These are phyloP conservation scores for Cardamine occulta DNA, from an alignment of 345 rosid genomes.

Conservation along the genomic window DNA sequence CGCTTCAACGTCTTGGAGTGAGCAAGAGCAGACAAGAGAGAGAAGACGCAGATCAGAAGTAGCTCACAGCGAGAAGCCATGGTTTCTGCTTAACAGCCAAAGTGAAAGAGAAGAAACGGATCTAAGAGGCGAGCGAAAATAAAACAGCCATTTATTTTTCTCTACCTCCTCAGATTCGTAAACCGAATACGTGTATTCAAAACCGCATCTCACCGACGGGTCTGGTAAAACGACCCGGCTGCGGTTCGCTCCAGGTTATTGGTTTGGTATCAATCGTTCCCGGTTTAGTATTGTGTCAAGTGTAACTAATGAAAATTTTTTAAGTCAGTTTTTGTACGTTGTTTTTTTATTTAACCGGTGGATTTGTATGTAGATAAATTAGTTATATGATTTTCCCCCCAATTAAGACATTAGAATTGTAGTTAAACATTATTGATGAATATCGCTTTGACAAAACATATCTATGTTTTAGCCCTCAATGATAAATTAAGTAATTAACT, in stretches of 20 bases:
- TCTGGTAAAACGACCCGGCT: slow-evolving; percentile 26
- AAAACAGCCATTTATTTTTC: not conserved
- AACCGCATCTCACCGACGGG: slow-evolving; percentile 41
- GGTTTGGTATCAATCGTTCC: not conserved
- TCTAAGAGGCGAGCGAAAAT: slow-evolving; percentile 32
- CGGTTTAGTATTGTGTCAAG: not conserved
- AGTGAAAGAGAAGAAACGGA: slow-evolving; percentile 14
- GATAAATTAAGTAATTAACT: too few relatives aligned
- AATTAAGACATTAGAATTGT: not conserved
- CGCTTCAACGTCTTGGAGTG: slow-evolving; percentile 45
- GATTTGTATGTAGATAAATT: not conserved
- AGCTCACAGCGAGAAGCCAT: slow-evolving; percentile 43
- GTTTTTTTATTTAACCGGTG: not conserved
- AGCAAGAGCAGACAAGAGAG: slow-evolving; percentile 23
- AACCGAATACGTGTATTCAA: slow-evolving; percentile 29
- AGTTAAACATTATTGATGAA: not conserved
- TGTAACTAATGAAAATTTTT: not conserved
- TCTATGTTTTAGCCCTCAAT: not conserved
- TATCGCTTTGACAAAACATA: too few relatives aligned
- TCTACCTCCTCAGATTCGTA: slow-evolving; percentile 16
- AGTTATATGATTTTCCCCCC: too few relatives aligned
- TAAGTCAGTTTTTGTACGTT: too few relatives aligned
- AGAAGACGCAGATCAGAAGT: slow-evolving; percentile 38
- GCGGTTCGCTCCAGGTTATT: not conserved
- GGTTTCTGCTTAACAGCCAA: slow-evolving; percentile 9